Base-by-base conservation (phyloP, 805 yeast species). In the Priceomyces castillae region DNA sequence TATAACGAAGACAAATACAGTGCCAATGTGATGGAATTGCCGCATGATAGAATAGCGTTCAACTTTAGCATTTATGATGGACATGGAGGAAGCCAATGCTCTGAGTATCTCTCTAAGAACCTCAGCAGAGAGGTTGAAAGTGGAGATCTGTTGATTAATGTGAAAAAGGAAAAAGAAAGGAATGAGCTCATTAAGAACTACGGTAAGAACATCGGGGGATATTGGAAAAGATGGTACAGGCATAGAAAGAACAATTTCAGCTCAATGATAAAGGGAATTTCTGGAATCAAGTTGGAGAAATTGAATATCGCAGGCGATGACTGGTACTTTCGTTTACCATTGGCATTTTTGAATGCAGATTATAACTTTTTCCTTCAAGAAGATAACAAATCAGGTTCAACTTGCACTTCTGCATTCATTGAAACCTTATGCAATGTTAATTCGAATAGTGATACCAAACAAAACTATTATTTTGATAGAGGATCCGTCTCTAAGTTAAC, bases 11-110 rank as follows among this genome's bases (percentile, higher is more conserved):
- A 92, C 65, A 70, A 80, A 36, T 85, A 78, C 62, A 77, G 79
- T 40, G 87, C 90, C 16, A 78, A 78, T 20, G 78, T 87, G 40
- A 55, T 88, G 30, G 64, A 70, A 17, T 30, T 67, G 9, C 42
- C 51, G 10, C 53, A 46, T 3, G 23, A 42, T 20, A 47, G 51
- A 18, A 53, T 56, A 9, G 56, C 67, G 15, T 86, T 92, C 65
- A 80, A 79, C 51, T 82, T 87, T 54, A 79, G 80, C 37, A 76
- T 94, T 1, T 90, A 86, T 62, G 99, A 94, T 65, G 99, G 99
- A 7, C 99, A 94, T 65, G 99, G 98, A 6, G 95, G 96, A 17
- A 74, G 72, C 18, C 82, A 82, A 42, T 87, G 96, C 54, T 74
- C 90, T 37, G 73, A 69, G 18, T 85, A 76, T 54, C 67, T 90